phyloP scores from a whole-genome alignment of 805 yeast genomes.

The Schizosaccharomyces octosporus region DNA sequence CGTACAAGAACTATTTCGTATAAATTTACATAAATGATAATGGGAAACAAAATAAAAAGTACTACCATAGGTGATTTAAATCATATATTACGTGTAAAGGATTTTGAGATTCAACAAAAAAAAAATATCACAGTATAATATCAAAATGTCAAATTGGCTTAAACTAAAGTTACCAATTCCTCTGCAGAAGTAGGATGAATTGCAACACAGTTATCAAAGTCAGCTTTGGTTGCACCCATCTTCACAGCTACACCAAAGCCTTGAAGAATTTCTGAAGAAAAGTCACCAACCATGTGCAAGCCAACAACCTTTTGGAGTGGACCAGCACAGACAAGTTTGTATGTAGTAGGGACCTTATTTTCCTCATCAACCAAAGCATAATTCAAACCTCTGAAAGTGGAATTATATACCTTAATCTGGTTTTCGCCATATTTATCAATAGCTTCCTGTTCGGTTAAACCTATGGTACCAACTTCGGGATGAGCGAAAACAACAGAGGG shows the following conservation, averaged over 20 bases:
- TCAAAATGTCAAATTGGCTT: slow-evolving; percentile 1
- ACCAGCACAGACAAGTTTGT: slow-evolving; percentile 60
- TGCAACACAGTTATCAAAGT: slow-evolving; percentile 88
- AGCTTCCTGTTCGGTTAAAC: slow-evolving; percentile 62
- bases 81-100: not conserved
- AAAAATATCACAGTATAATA: not conserved
- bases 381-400: slow-evolving; percentile 77
- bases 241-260: slow-evolving; percentile 95
- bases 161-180: slow-evolving; percentile 69
- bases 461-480: slow-evolving; percentile 92
- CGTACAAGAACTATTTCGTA: no score
- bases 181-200: slow-evolving; percentile 98
- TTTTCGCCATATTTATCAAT: slow-evolving; percentile 53
- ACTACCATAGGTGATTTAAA: not conserved
- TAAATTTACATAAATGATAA: no score
- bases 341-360: slow-evolving; percentile 56
- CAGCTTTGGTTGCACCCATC: slow-evolving; percentile 93
- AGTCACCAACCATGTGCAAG: slow-evolving; percentile 76
- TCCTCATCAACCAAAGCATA: slow-evolving; percentile 54
- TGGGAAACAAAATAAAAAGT: no score
- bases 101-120: not conserved
- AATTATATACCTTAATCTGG: slow-evolving; percentile 54
- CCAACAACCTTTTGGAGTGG: slow-evolving; percentile 84
- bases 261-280: slow-evolving; percentile 77
- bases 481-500: slow-evolving; percentile 96